These are phyloP conservation scores for Climacium dendroides DNA, from an alignment of 225 moss, liverwort and hornwort genomes.

Conservation along the genomic window DNA sequence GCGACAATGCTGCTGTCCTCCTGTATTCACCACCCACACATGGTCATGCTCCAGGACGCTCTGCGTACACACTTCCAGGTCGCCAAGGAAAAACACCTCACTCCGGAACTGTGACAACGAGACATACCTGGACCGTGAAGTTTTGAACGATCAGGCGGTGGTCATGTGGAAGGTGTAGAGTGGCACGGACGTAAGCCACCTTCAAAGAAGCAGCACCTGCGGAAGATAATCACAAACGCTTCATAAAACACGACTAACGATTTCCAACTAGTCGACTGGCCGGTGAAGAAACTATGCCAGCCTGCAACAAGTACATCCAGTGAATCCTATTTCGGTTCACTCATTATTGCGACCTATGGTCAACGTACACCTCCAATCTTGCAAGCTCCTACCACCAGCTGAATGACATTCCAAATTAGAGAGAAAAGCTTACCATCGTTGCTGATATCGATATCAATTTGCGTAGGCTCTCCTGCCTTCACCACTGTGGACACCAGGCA, in stretches of 20 bases:
- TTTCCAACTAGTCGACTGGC: background rate
- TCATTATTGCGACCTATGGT: background rate
- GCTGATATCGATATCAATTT: constrained; percentile 61
- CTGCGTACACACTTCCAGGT: background rate
- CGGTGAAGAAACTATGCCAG: background rate
- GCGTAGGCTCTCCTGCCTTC: constrained; percentile 66
- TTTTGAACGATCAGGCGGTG: constrained; percentile 65
- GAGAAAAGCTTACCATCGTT: constrained; percentile 46
- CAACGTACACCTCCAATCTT: background rate
- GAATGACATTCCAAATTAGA: background rate
- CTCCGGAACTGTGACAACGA: background rate
- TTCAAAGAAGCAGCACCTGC: constrained; percentile 52
- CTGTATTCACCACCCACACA: constrained; percentile 19
- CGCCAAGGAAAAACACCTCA: background rate
- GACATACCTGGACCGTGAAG: constrained; percentile 71
- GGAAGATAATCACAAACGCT: background rate
- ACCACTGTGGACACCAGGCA: constrained; percentile 29
- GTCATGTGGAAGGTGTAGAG: constrained; percentile 64
- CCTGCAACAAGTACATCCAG: background rate
- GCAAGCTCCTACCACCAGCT: background rate
- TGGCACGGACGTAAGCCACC: constrained; percentile 62
- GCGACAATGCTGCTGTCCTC: constrained; percentile 44
- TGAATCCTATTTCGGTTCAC: background rate
- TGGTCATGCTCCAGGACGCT: background rate
- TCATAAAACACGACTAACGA: background rate